Percentiles rank a stretch among this genome's conserved stretches.
phyloP scores from a whole-genome alignment of 768 basidiomycete species.

The Chalciporus piperatus region DNA sequence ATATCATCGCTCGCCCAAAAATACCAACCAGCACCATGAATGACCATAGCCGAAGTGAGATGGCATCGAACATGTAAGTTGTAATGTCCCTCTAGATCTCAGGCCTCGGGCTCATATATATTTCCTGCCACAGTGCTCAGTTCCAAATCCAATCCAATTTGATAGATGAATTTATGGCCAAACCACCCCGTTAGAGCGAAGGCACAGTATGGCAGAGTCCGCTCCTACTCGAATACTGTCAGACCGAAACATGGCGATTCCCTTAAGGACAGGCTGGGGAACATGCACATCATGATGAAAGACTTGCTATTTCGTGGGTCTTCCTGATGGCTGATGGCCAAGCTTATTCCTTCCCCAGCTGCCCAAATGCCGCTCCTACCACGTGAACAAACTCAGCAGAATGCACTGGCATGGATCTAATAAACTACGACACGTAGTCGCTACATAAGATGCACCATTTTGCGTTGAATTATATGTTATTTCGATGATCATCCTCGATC shows the following conservation, averaged over 20 bases:
- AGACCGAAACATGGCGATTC: neutral
- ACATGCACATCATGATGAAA: neutral
- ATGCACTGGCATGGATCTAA: too few relatives aligned
- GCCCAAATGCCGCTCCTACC: too few relatives aligned
- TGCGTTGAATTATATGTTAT: too few relatives aligned
- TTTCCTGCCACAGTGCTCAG: neutral
- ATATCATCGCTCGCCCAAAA: neutral
- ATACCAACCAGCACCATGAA: constrained; percentile 4
- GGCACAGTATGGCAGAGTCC: neutral
- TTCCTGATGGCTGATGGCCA: neutral
- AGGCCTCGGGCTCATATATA: neutral
- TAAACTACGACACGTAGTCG: too few relatives aligned
- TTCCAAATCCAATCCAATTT: neutral
- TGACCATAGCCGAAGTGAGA: neutral
- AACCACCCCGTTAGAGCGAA: neutral
- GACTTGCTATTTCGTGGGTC: neutral
- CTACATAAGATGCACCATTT: too few relatives aligned
- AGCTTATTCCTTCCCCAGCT: neutral
- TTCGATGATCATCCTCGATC: too few relatives aligned
- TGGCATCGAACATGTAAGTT: neutral
- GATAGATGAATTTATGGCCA: neutral
- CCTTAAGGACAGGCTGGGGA: neutral
- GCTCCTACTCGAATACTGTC: neutral
- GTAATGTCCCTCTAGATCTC: neutral
- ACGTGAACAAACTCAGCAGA: too few relatives aligned